A percentile compares a stretch with the other conserved stretches of the same genome.
Evolutionary conservation across 129 eudicot species (phyloP).

Genomic region (Artemisia annua): DNA sequence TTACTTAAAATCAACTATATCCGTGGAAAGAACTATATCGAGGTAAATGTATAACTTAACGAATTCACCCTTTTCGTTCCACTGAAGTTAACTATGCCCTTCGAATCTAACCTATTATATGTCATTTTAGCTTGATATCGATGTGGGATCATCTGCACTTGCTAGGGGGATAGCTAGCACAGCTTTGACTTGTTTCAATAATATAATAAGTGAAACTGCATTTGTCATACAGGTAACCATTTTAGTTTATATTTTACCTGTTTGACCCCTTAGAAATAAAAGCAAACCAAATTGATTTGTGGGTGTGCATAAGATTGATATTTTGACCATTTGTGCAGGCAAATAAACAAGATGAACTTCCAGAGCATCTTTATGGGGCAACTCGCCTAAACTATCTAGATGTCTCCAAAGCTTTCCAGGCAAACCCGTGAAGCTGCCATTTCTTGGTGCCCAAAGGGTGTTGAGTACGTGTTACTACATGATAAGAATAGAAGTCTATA

Average conservation of each 20-base stretch:
- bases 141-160: constrained; percentile 63
- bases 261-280: not conserved
- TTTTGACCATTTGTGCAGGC: constrained; percentile 37
- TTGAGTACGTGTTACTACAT: not conserved
- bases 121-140: constrained; percentile 44
- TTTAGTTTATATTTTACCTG: not conserved
- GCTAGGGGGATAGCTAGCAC: constrained; percentile 60
- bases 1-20: constrained; percentile 46
- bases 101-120: no score
- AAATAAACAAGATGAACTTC: constrained; percentile 56
- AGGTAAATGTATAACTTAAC: constrained; percentile 35
- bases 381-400: constrained; percentile 53
- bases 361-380: constrained; percentile 59
- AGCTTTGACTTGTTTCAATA: constrained; percentile 47
- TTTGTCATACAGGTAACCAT: constrained; percentile 56
- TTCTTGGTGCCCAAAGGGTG: not conserved
- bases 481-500: not conserved
- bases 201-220: constrained; percentile 56
- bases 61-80: no score
- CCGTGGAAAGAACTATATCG: constrained; percentile 61
- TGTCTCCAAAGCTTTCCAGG: not conserved
- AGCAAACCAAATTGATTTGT: not conserved
- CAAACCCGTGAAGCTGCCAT: not conserved
- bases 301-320: not conserved
- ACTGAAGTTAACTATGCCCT: no score